Conservation (phyloP, 345 rosid genomes). For the Pugionium dolabratum region DNA sequence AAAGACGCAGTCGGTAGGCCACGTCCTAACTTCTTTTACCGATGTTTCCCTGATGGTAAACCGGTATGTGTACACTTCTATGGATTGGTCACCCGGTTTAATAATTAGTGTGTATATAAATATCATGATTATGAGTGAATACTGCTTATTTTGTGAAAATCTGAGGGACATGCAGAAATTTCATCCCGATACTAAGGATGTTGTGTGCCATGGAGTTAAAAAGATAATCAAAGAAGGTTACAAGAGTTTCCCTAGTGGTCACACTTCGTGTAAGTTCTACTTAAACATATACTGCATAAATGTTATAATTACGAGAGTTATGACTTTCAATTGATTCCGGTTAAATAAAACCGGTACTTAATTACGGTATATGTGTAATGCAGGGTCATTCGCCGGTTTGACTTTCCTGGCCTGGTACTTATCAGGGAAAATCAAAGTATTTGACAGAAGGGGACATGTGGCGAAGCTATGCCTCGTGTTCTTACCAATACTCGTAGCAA, state of each 20-base stretch:
- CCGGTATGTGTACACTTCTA: constrained; percentile 39
- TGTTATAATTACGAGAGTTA: no score
- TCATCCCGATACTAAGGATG: constrained; percentile 43
- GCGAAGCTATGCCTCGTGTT: constrained; percentile 55
- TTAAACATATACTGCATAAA: not conserved
- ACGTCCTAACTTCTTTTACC: constrained; percentile 64
- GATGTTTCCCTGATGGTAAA: constrained; percentile 63
- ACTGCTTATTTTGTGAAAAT: constrained; percentile 9
- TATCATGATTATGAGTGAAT: not conserved
- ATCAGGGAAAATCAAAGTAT: constrained; percentile 62
- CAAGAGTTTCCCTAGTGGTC: constrained; percentile 77
- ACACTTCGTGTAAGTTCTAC: constrained; percentile 53
- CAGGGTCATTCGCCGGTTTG: constrained; percentile 78
- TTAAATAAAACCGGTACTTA: not conserved
- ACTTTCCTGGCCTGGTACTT: constrained; percentile 62
- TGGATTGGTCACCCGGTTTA: not conserved
- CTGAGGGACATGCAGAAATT: constrained; percentile 48
- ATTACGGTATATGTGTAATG: constrained; percentile 17
- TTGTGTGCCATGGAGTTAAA: constrained; percentile 53
- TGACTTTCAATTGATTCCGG: not conserved
- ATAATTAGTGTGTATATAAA: not conserved
- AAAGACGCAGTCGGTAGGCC: constrained; percentile 68
- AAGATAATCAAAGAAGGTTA: constrained; percentile 61
- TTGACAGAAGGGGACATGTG: constrained; percentile 54
- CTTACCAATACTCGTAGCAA: constrained; percentile 53